phyloP scores from a whole-genome alignment of 257 asterid species.

The Solanum ossicruentum region DNA sequence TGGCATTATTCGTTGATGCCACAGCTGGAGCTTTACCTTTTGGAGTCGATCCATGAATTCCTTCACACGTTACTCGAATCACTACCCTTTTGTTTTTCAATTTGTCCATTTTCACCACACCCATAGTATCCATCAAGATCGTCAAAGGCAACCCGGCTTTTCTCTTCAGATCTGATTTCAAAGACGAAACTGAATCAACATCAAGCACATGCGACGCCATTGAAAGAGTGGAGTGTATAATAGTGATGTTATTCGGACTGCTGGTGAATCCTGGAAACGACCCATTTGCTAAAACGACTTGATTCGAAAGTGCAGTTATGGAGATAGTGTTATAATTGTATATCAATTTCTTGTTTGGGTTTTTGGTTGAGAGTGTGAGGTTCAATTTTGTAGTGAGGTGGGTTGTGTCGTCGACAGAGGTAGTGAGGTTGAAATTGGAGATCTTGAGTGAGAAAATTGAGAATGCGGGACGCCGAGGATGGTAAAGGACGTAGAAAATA shows the following conservation, averaged over 20 bases:
- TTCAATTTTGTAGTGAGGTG: slow-evolving; percentile 1
- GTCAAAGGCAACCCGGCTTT: slow-evolving; percentile 7
- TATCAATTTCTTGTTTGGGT: slow-evolving; percentile 6
- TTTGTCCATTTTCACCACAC: slow-evolving; percentile 7
- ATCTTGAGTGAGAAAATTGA: slow-evolving; percentile 4
- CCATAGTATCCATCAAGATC: slow-evolving; percentile 13
- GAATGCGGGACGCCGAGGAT: slow-evolving; percentile 7
- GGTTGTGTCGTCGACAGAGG: slow-evolving; percentile 1
- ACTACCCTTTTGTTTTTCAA: slow-evolving; percentile 10
- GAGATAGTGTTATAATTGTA: slow-evolving; percentile 6
- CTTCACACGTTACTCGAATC: slow-evolving; percentile 15
- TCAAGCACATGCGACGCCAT: slow-evolving; percentile 1
- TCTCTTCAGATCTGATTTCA: slow-evolving; percentile 9
- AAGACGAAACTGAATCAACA: background rate
- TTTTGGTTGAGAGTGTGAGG: slow-evolving; percentile 10
- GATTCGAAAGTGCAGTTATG: background rate
- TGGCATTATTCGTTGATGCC: slow-evolving; percentile 10
- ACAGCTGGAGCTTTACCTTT: slow-evolving; percentile 16
- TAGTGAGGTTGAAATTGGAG: slow-evolving; percentile 7
- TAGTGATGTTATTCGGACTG: background rate
- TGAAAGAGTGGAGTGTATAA: background rate
- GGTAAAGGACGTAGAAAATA: slow-evolving; percentile 9
- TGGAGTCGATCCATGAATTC: slow-evolving; percentile 13
- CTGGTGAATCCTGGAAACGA: slow-evolving; percentile 2
- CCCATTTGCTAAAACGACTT: slow-evolving; percentile 1